phyloP scores from a whole-genome alignment of 768 basidiomycete species.

The Dacryopinax spathularia region DNA sequence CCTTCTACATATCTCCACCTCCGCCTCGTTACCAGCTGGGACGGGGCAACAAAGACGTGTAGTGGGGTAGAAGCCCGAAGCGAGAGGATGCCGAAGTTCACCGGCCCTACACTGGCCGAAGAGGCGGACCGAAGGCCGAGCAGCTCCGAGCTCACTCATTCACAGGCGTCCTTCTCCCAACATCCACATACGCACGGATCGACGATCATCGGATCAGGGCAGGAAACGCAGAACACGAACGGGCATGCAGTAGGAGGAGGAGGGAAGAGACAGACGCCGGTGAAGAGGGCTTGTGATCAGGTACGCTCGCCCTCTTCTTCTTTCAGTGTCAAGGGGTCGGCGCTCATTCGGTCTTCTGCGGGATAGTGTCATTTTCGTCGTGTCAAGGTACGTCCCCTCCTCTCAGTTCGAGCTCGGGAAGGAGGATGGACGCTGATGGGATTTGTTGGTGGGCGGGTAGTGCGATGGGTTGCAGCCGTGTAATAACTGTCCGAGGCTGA shows the following conservation, averaged over 20 bases:
- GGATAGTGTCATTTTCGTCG: constrained; percentile 14
- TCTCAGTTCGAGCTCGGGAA: neutral
- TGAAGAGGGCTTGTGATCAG: constrained; percentile 16
- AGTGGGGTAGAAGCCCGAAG: no score
- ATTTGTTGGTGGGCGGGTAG: constrained; percentile 6
- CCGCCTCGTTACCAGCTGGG: no score
- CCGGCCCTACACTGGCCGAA: no score
- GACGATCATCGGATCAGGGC: neutral
- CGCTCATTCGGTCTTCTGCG: neutral
- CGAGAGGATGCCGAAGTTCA: no score
- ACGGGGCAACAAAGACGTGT: no score
- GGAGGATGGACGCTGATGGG: no score
- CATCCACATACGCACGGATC: neutral
- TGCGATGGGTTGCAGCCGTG: constrained; percentile 14
- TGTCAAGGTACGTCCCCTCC: constrained; percentile 13
- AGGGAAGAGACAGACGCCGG: neutral
- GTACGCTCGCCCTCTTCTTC: neutral
- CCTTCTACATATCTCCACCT: no score
- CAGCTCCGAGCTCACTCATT: no score
- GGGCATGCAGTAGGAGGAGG: no score
- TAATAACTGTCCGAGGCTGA: constrained; percentile 7
- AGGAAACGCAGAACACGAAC: neutral
- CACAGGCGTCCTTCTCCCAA: no score
- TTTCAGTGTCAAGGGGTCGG: neutral
- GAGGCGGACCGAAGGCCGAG: no score